phyloP scores from a whole-genome alignment of 1,284 basidiomycete genomes.

The Phlebopus sp. region DNA sequence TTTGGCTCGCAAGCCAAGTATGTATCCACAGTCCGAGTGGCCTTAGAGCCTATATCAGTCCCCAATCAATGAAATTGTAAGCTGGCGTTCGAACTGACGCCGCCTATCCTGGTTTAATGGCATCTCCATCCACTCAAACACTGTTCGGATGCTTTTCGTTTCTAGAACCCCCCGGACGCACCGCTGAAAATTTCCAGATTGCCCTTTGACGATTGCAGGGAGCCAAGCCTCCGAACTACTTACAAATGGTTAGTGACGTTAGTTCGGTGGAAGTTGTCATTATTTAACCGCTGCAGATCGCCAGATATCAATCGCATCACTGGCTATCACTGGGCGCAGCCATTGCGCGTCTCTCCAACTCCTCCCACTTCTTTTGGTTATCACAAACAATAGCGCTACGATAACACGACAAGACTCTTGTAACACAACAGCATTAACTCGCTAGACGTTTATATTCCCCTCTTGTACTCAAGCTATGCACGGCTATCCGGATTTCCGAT shows the following conservation, averaged over 20 bases:
- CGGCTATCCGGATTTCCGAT: slow-evolving; percentile 23
- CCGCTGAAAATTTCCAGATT: slow-evolving; percentile 7
- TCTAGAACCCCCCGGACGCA: background rate
- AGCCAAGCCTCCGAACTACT: slow-evolving; percentile 3
- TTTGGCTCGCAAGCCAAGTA: slow-evolving; percentile 14
- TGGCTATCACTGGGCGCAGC: slow-evolving; percentile 1
- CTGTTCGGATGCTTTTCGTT: background rate
- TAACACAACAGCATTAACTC: too few species aligned
- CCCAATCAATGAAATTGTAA: slow-evolving; percentile 27
- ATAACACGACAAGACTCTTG: too few species aligned
- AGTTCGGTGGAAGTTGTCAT: slow-evolving; percentile 16
- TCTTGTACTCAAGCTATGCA: slow-evolving; percentile 18
- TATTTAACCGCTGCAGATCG: slow-evolving; percentile 27
- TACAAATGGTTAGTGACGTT: slow-evolving; percentile 24
- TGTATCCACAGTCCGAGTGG: slow-evolving; percentile 1
- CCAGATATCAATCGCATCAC: slow-evolving; percentile 30
- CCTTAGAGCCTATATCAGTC: slow-evolving; percentile 15
- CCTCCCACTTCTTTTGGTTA: background rate
- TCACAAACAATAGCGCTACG: background rate
- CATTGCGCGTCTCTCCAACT: background rate
- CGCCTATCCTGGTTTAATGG: background rate
- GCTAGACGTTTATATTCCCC: slow-evolving; percentile 1
- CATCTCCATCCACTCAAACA: background rate
- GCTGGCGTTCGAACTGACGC: background rate
- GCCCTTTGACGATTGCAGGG: background rate